Base-by-base conservation (phyloP, 371 early-diverging fungal genomes). In the Coemansia sp. region DNA sequence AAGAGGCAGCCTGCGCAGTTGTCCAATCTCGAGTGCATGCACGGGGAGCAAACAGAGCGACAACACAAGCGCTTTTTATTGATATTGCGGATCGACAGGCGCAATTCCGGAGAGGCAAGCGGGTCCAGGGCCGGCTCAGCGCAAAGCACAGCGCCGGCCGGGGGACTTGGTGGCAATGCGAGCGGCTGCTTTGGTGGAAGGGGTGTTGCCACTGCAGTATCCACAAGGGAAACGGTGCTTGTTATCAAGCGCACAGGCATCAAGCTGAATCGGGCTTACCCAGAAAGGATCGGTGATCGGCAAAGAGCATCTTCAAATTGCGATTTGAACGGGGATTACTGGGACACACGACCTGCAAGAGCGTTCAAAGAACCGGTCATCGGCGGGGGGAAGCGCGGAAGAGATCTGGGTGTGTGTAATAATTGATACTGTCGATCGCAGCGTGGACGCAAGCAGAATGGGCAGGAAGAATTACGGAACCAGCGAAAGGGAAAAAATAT, bases 381-480 rank as follows among this genome's bases (percentile, higher is more conserved):
- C n/a, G n/a, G n/a, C n/a, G n/a, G n/a, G n/a, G n/a, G n/a, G 36
- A 36, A 36, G 36, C 3, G 36, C 36, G 36, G 36, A 36, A 36
- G 3, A 9, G 20, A 20, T n/a, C 47, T 4, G 16, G 47, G 5
- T n/a, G n/a, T n/a, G n/a, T n/a, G n/a, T n/a, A n/a, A n/a, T n/a
- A 47, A 47, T 26, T 26, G 26, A 47, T 9, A 20, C 47, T 47
- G 47, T 20, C 47, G 47, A 47, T 47, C 47, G 20, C 47, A 47
- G 47, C 26, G 9, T 47, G 47, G n/a, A n/a, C n/a, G 45, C 7
- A 16, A n/a, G 45, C 36, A 36, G 7, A 13, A 14, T 41, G 42
- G 16, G 45, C 42, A 42, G 16, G 16, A n/a, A 41, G 8, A n/a
- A n/a, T n/a, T n/a, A n/a, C n/a, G n/a, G n/a, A n/a, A n/a, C n/a